Evolutionary conservation across 139 green algal species (phyloP).

Genomic region (Haematococcus lacustris): DNA sequence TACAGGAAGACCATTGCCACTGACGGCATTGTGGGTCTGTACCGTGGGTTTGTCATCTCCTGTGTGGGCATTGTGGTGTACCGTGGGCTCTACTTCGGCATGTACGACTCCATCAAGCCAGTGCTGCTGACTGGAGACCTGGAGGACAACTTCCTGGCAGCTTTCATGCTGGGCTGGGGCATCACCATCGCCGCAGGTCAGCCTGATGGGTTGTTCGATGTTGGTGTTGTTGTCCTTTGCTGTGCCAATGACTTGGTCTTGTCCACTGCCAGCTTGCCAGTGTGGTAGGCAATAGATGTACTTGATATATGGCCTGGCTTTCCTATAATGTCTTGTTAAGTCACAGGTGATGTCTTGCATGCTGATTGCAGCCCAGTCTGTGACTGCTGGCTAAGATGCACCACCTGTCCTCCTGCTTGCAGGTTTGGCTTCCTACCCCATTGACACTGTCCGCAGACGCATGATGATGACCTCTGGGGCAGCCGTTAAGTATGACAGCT

Average conservation of each 20-base stretch:
- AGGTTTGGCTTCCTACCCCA: conserved; percentile 92
- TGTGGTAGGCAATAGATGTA: too few relatives aligned
- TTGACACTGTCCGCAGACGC: conserved; percentile 95
- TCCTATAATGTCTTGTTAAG: too few relatives aligned
- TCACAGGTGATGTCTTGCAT: too few relatives aligned
- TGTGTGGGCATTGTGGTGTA: conserved; percentile 99
- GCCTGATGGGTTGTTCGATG: too few relatives aligned
- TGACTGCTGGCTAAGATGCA: too few relatives aligned
- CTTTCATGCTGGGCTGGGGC: conserved; percentile 53
- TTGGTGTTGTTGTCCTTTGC: too few relatives aligned
- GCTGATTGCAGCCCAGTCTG: too few relatives aligned
- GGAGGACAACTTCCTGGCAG: conserved; percentile 42
- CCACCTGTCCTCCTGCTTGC: too few relatives aligned
- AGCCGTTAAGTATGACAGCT: conserved; percentile 85
- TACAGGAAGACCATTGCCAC: conserved; percentile 69
- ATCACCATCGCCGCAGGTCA: conserved; percentile 57
- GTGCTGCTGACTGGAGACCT: conserved; percentile 51
- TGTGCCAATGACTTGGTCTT: too few relatives aligned
- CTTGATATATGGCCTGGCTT: too few relatives aligned
- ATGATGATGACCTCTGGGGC: conserved; percentile 98
- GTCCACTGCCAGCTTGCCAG: too few relatives aligned
- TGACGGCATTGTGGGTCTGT: conserved; percentile 49
- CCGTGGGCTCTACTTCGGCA: conserved; percentile 96
- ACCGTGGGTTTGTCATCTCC: conserved; percentile 72
- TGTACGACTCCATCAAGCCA: conserved; percentile 96